Base-by-base conservation (phyloP, 768 basidiomycete species). In the Rossbeevera mucosa region DNA sequence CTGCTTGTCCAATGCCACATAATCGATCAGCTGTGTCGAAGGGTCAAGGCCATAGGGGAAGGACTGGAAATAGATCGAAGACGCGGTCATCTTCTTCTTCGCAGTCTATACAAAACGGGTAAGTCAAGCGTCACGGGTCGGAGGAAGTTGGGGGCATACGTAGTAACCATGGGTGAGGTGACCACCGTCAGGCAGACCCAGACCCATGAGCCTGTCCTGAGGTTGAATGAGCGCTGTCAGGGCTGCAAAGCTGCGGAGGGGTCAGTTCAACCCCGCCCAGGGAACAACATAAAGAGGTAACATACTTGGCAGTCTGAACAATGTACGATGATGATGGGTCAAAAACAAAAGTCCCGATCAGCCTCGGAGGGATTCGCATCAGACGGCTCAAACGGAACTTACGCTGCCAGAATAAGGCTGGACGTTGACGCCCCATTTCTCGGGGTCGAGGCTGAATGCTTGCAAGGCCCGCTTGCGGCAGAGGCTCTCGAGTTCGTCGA, bases 1-100 rank as follows among this genome's bases (percentile, higher is more conserved):
- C 69, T 95, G 92, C 55, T 81, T 76, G 47, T 83, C 81, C 63
- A 99, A 81, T 24, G 72, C 77, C 30, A 73, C 76, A 72, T 97
- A 98, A 76, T 97, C 94, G 61, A 99, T 83, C 59, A 95, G 79
- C 67, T 96, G 87, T 50, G 86, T 89, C 41, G 82, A 73, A 44
- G 88, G 85, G 64, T 86, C 81, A 53, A 94, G 85, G 44, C 80
- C 83, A 63, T 98, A 99, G 43, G 96, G 95, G 67, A 96, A 79
- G 31, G 96, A 96, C 70, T 98, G 94, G 88, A 98, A 99, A 79
- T 98, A 98, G 76, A 99, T 97, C 18, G 96, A 98, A 21, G 95
- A 98, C 30, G 96, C 92, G 29, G 96, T 97, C 86, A 99, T 98
- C 75, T 99, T 98, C 80, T 97, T 96, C 78, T 98, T 98, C 54